These are phyloP conservation scores for Stephanocyclus meneghinianus DNA, from an alignment of 352 stramenopile species.

Conservation along the genomic window DNA sequence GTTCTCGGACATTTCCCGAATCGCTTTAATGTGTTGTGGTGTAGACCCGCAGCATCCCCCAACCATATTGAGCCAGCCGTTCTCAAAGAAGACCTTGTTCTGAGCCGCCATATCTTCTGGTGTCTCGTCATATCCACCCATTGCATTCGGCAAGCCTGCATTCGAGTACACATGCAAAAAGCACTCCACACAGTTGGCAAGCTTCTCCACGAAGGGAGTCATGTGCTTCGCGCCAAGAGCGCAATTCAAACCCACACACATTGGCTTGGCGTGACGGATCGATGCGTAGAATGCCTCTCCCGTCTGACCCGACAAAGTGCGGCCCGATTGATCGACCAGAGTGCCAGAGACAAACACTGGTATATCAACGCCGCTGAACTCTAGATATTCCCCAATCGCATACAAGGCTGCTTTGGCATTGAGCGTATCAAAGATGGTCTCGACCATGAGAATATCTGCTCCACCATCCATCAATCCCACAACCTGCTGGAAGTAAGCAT, in stretches of 20 bases:
- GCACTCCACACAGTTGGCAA: slow-evolving; percentile 91
- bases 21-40: slow-evolving; percentile 91
- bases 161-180: slow-evolving; percentile 97
- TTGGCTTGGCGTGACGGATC: slow-evolving; percentile 92
- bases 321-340: slow-evolving; percentile 94
- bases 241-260: slow-evolving; percentile 97
- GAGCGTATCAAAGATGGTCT: slow-evolving; percentile 98
- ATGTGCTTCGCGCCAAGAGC: slow-evolving; percentile 94
- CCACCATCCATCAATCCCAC: slow-evolving; percentile 93
- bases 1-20: slow-evolving; percentile 84
- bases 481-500: slow-evolving; percentile 93
- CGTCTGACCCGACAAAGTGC: slow-evolving; percentile 94
- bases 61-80: slow-evolving; percentile 95
- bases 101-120: slow-evolving; percentile 90
- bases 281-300: slow-evolving; percentile 96
- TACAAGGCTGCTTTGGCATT: slow-evolving; percentile 96
- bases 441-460: slow-evolving; percentile 93
- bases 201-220: slow-evolving; percentile 92
- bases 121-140: slow-evolving; percentile 95
- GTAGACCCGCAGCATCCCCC: slow-evolving; percentile 95
- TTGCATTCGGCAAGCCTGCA: slow-evolving; percentile 94
- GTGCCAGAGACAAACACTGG: slow-evolving; percentile 96
- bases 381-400: slow-evolving; percentile 90
- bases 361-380: slow-evolving; percentile 88
- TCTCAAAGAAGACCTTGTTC: slow-evolving; percentile 93